Percentiles rank a stretch among this genome's conserved stretches.
phyloP scores from a whole-genome alignment of 2,329 filamentous ascomycete species.

The Talaromyces islandicus region DNA sequence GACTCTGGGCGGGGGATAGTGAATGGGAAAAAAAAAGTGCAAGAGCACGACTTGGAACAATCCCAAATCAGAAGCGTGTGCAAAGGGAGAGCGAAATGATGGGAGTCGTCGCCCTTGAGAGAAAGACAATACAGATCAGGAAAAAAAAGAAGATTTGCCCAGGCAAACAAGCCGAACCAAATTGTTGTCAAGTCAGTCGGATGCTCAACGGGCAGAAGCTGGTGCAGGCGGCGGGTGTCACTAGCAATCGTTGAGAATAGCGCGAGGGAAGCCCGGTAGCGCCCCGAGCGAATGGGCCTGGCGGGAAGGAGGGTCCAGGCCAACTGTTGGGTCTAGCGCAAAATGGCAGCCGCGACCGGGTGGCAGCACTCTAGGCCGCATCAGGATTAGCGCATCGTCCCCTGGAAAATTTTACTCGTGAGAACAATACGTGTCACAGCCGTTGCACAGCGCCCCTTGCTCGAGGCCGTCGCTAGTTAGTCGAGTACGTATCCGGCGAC shows the following conservation, averaged over 20 bases:
- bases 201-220: background rate
- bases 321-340: conserved; percentile 10
- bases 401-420: background rate
- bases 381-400: background rate
- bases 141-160: background rate
- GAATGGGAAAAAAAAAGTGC: background rate
- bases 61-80: background rate
- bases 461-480: background rate
- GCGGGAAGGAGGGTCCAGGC: conserved; percentile 8
- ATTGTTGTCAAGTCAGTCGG: background rate
- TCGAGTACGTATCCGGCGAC: background rate
- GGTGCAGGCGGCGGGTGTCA: background rate
- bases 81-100: background rate
- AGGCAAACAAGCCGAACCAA: background rate
- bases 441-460: background rate
- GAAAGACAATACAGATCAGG: background rate
- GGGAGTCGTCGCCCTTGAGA: background rate
- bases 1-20: background rate
- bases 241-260: background rate
- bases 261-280: background rate
- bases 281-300: background rate
- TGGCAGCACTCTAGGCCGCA: background rate
- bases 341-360: background rate
- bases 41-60: background rate
- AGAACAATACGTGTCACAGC: background rate